Base-by-base conservation (phyloP, 2,329 filamentous ascomycete genomes). In the Penicillium sp. region DNA sequence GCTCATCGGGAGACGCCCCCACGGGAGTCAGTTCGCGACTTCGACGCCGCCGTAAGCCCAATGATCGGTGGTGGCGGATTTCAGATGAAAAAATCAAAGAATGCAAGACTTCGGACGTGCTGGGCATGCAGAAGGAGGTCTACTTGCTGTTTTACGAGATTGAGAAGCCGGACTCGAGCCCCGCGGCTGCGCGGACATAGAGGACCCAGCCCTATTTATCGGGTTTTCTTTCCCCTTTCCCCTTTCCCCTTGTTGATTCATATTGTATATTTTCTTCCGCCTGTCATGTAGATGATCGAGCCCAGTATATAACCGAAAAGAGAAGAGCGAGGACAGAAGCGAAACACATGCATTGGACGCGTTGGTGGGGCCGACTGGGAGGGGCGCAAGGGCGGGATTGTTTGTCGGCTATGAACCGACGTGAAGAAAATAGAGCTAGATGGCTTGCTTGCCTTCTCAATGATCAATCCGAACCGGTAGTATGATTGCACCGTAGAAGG, bases 11-110 rank as follows among this genome's bases (percentile, higher is more conserved):
- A 3, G 64, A 68, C 10, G 45, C 42, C 12, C 48, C 62, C 9
- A 40, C 56, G n/a, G 58, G 57, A 10, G 56, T 67, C 6, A 55
- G 54, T 33, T 59, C 68, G 9, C 79, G 76, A 47, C 69, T 80
- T 29, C 83, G 78, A 57, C 85, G 83, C 61, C 84, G 82, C 54
- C 83, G 81, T 60, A 85, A 84, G 65, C 73, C 77, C 10, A 82
- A 81, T 37, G 88, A 95, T 66, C 85, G 88, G 33, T 99, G 94
- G 94, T 99, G 94, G 94, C 85, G 94, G 29, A 96, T 99, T 60
- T 97, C 92, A 59, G 94, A 99, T 69, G 94, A 99, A 60, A 96
- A 95, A 73, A 85, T 97, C 64, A 94, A 93, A 68, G 93, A 97
- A 73, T 88, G 91, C 60, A 96, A 92, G 78, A 97, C 92, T 5